Conservation (phyloP, 1,284 basidiomycete species). For the Marasmius oreades region DNA sequence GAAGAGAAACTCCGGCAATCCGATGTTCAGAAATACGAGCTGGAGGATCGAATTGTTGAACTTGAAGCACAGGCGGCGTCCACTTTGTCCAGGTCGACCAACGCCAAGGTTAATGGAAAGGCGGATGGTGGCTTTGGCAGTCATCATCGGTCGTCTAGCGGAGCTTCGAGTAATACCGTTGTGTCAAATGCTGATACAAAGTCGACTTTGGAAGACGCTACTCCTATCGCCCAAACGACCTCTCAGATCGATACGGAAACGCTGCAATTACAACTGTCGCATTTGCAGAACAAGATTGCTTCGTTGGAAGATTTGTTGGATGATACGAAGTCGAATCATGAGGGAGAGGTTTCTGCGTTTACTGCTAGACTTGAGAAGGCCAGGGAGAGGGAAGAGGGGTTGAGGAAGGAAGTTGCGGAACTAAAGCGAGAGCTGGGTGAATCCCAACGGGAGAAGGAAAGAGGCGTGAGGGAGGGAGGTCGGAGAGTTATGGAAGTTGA, state of each 20-base stretch:
- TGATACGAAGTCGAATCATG: slow-evolving; percentile 67
- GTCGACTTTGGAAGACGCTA: background rate
- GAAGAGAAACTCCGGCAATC: slow-evolving; percentile 79
- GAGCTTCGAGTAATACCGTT: slow-evolving; percentile 6
- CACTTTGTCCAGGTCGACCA: background rate
- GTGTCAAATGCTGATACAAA: background rate
- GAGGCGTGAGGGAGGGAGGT: slow-evolving; percentile 51
- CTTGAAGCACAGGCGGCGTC: slow-evolving; percentile 42
- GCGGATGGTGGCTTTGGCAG: slow-evolving; percentile 15
- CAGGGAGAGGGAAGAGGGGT: slow-evolving; percentile 75
- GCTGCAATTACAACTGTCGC: slow-evolving; percentile 81
- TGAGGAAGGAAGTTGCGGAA: slow-evolving; percentile 63
- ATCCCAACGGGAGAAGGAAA: slow-evolving; percentile 62
- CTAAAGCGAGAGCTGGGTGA: slow-evolving; percentile 65
- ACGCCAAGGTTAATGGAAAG: background rate
- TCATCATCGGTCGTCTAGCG: slow-evolving; percentile 45
- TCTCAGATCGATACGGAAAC: slow-evolving; percentile 93
- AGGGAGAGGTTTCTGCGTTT: slow-evolving; percentile 69
- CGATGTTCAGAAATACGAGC: slow-evolving; percentile 73
- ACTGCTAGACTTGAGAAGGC: slow-evolving; percentile 66
- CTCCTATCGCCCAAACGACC: slow-evolving; percentile 32
- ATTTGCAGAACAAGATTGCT: slow-evolving; percentile 76
- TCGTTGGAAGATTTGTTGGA: slow-evolving; percentile 84
- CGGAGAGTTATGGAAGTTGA: slow-evolving; percentile 78
- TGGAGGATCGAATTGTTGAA: slow-evolving; percentile 64